These are phyloP conservation scores for Nemania abortiva DNA, from an alignment of 2,329 filamentous ascomycete species.

Conservation along the genomic window DNA sequence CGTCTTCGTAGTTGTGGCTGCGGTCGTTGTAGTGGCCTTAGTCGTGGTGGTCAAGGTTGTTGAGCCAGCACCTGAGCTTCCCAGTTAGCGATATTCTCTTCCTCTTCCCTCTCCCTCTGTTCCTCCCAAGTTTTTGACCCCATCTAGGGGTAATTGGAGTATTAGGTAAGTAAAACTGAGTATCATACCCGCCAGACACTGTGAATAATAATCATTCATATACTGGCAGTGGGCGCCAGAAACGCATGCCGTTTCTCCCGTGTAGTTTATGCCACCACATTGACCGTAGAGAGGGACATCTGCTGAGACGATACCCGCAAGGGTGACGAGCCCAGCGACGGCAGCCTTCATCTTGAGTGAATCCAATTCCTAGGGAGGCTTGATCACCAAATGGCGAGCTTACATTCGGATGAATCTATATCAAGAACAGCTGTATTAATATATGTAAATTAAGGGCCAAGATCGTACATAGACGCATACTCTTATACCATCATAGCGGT, in stretches of 20 bases:
- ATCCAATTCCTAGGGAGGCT: neutral
- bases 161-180: neutral
- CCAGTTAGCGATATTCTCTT: slow-evolving; percentile 20
- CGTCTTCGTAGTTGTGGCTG: slow-evolving; percentile 9
- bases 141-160: too few species aligned
- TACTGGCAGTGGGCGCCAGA: slow-evolving; percentile 49
- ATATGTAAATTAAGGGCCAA: neutral
- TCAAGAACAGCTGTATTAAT: neutral
- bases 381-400: slow-evolving; percentile 11
- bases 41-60: slow-evolving; percentile 39
- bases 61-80: slow-evolving; percentile 18
- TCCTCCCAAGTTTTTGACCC: neutral
- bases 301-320: slow-evolving; percentile 43
- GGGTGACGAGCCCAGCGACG: slow-evolving; percentile 40
- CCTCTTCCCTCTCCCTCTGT: neutral
- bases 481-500: slow-evolving; percentile 10
- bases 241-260: slow-evolving; percentile 50
- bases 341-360: slow-evolving; percentile 44
- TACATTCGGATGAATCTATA: neutral
- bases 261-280: slow-evolving; percentile 53
- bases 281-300: slow-evolving; percentile 50
- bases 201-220: slow-evolving; percentile 53
- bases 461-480: neutral
- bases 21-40: slow-evolving; percentile 14
- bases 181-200: slow-evolving; percentile 50